These are phyloP conservation scores for Botrytis deweyae DNA, from an alignment of 2,329 filamentous ascomycete species.

Conservation along the genomic window DNA sequence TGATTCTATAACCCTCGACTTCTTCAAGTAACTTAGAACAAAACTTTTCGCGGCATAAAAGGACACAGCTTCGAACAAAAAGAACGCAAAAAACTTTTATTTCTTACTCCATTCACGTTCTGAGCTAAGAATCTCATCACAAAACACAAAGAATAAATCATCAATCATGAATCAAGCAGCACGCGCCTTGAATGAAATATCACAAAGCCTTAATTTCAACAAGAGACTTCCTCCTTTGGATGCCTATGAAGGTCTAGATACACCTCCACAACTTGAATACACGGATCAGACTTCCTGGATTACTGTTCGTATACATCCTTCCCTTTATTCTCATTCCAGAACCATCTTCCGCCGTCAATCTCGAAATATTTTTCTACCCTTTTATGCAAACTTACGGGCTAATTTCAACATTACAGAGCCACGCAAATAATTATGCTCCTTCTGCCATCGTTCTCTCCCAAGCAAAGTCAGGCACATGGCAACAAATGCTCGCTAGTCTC, in stretches of 20 bases:
- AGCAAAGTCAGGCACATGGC: background rate
- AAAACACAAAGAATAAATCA: background rate
- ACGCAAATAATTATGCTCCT: background rate
- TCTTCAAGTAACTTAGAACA: background rate
- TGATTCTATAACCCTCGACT: background rate
- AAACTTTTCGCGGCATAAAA: too few relatives aligned
- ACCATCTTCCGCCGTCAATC: background rate
- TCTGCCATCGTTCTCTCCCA: background rate
- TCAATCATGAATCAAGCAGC: background rate
- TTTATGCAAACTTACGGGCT: background rate
- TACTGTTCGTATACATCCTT: background rate
- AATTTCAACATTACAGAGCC: background rate
- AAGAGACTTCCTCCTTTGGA: background rate
- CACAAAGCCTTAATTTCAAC: background rate
- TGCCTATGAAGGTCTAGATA: background rate
- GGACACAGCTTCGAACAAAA: background rate
- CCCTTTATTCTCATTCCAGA: background rate
- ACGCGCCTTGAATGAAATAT: background rate
- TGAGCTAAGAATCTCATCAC: background rate
- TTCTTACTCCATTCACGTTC: background rate
- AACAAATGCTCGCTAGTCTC: background rate
- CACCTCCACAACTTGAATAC: background rate
- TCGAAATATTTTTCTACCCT: background rate
- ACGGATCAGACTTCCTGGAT: background rate
- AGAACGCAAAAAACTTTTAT: background rate